Conservation (phyloP, 306 rosid genomes). For the Glycine latifolia region DNA sequence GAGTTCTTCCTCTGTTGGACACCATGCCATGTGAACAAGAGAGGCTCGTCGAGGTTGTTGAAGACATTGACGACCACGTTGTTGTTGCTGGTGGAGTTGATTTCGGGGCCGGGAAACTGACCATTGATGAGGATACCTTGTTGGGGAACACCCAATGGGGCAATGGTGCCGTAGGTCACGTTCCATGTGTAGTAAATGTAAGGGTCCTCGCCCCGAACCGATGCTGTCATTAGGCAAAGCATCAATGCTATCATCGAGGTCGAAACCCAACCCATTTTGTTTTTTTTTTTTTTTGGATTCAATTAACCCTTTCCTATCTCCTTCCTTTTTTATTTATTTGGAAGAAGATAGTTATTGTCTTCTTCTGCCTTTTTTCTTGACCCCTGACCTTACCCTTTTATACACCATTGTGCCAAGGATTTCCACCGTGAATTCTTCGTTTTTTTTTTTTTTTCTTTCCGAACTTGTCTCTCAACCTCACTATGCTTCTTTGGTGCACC, state of each 20-base stretch:
- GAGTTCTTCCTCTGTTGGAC: conserved; percentile 84
- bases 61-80: conserved; percentile 72
- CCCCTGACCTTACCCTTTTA: conserved; percentile 41
- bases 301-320: conserved; percentile 46
- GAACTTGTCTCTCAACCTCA: conserved; percentile 23
- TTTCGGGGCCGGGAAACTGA: conserved; percentile 78
- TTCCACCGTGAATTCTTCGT: conserved; percentile 29
- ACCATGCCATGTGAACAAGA: conserved; percentile 82
- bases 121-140: conserved; percentile 85
- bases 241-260: conserved; percentile 28
- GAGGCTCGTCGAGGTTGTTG: conserved; percentile 82
- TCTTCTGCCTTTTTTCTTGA: conserved; percentile 37
- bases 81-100: conserved; percentile 79
- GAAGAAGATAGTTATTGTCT: conserved; percentile 52
- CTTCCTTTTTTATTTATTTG: conserved; percentile 22
- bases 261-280: conserved; percentile 11
- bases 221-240: conserved; percentile 53
- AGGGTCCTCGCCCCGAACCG: conserved; percentile 67
- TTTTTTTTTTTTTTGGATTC: neutral
- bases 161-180: conserved; percentile 70
- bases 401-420: conserved; percentile 16
- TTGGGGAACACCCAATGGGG: conserved; percentile 77
- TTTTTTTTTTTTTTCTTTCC: conserved; percentile 22
- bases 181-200: conserved; percentile 78
- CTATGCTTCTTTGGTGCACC: conserved; percentile 40